Evolutionary conservation across 306 rosid genomes (phyloP).

Genomic region (Citrullus amarus): DNA sequence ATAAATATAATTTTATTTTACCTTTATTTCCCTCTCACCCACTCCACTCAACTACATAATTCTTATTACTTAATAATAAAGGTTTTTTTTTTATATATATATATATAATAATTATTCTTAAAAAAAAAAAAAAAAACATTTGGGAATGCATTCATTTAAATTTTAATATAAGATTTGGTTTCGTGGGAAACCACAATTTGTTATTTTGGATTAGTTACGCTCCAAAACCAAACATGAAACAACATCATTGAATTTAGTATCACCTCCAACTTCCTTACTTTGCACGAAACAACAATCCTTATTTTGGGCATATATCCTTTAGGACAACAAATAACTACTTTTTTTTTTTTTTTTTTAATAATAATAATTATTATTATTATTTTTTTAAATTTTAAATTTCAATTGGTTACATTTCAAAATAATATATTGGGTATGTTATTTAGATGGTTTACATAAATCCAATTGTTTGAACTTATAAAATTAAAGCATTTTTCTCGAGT

Average conservation of each 20-base stretch:
- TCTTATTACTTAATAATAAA: neutral
- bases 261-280: neutral
- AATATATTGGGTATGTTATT: too few species aligned
- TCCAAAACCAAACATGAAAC: neutral
- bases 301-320: neutral
- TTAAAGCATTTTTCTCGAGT: too few species aligned
- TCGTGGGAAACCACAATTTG: neutral
- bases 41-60: neutral
- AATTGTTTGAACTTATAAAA: too few species aligned
- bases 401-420: too few species aligned
- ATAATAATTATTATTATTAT: too few species aligned
- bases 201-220: neutral
- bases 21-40: neutral
- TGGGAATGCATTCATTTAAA: neutral
- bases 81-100: too few species aligned
- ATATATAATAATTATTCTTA: too few species aligned
- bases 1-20: neutral
- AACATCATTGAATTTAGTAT: neutral
- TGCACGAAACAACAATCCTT: neutral
- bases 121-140: neutral
- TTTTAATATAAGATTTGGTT: neutral
- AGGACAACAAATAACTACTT: too few species aligned
- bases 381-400: too few species aligned
- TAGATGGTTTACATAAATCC: too few species aligned
- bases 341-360: too few species aligned